Evolutionary conservation across 116 monocot genomes (phyloP).

Genomic region (Cymodocea nodosa): DNA sequence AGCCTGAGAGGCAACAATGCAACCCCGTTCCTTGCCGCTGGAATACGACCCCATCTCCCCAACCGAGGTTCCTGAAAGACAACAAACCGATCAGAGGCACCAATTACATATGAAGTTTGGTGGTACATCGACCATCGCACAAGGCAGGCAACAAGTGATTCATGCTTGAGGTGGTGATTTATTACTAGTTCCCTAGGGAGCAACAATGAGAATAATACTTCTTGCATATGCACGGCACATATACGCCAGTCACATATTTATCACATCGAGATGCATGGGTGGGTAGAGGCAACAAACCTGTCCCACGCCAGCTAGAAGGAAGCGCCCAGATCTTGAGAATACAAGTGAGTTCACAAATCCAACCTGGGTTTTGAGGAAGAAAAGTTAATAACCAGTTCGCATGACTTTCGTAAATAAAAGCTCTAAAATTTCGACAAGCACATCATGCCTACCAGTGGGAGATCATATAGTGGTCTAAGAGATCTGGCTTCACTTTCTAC

Average conservation of each 20-base stretch:
- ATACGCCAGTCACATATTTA: not conserved
- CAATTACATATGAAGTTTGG: not conserved
- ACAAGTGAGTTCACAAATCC: slow-evolving; percentile 84
- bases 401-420: too few relatives aligned
- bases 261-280: not conserved
- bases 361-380: slow-evolving; percentile 29
- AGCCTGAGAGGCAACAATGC: slow-evolving; percentile 11
- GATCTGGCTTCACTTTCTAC: slow-evolving; percentile 54
- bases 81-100: not conserved
- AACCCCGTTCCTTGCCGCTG: slow-evolving; percentile 21
- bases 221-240: not conserved
- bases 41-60: slow-evolving; percentile 22
- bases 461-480: slow-evolving; percentile 55
- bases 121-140: too few relatives aligned
- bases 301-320: slow-evolving; percentile 85
- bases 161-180: too few relatives aligned
- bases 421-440: too few relatives aligned
- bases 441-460: slow-evolving; percentile 42
- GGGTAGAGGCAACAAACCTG: slow-evolving; percentile 29
- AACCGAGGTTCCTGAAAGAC: slow-evolving; percentile 21
- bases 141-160: too few relatives aligned
- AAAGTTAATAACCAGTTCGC: not conserved
- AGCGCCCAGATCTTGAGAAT: slow-evolving; percentile 85
- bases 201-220: not conserved
- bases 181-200: too few relatives aligned